Evolutionary conservation across 176 grass and related monocot species (phyloP).

Genomic region (Avena sativa): DNA sequence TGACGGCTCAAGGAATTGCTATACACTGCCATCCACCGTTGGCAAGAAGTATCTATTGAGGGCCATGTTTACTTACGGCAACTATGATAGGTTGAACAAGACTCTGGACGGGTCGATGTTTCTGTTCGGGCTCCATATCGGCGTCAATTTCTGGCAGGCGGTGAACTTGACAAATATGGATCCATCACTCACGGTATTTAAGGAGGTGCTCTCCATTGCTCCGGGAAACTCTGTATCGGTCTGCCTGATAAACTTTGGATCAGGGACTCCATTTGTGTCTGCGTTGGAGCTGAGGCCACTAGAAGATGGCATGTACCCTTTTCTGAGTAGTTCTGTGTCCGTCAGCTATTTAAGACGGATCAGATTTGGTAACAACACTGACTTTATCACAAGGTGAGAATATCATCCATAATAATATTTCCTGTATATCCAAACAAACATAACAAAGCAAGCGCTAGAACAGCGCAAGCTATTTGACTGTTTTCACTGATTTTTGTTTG

Average conservation of each 20-base stretch:
- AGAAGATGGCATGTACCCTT: not conserved
- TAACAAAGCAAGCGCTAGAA: too few relatives aligned
- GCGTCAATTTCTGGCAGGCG: not conserved
- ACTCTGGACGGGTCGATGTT: not conserved
- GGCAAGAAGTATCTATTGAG: not conserved
- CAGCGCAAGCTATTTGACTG: too few relatives aligned
- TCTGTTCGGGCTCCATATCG: not conserved
- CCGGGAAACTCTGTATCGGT: not conserved
- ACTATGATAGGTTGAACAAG: not conserved
- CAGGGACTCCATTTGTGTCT: not conserved
- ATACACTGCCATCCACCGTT: not conserved
- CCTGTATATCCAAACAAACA: too few relatives aligned
- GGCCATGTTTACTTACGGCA: not conserved
- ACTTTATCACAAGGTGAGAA: not conserved
- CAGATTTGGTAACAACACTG: not conserved
- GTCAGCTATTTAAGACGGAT: not conserved
- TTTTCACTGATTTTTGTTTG: not conserved
- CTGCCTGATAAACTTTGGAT: not conserved
- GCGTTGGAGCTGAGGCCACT: not conserved
- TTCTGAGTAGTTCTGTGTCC: not conserved
- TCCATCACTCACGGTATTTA: not conserved
- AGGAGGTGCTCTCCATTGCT: not conserved
- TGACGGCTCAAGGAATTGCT: not conserved
- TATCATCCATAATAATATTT: too few relatives aligned
- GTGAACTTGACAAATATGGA: not conserved